Percentiles rank a stretch among this genome's conserved stretches.
Evolutionary conservation across 352 stramenopile species (phyloP).

Genomic region (Pythium sukuiense): DNA sequence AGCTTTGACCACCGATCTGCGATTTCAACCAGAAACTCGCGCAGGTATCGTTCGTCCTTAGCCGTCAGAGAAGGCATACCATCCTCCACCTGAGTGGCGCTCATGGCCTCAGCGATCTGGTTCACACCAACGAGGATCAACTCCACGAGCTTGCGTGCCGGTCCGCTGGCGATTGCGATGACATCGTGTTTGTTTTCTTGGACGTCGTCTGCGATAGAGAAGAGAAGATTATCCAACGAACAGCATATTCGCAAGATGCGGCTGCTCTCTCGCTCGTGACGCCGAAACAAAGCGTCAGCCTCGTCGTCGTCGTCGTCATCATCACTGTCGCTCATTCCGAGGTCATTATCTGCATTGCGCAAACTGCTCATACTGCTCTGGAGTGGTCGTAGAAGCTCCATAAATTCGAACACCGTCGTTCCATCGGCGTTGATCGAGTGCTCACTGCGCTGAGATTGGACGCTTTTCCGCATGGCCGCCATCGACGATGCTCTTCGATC

Average conservation of each 20-base stretch:
- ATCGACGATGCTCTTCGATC: background rate
- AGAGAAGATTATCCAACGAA: conserved; percentile 63
- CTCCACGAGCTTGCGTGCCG: conserved; percentile 43
- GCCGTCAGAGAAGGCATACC: conserved; percentile 17
- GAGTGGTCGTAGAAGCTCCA: conserved; percentile 52
- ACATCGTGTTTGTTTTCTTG: conserved; percentile 52
- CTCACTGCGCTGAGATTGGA: conserved; percentile 1
- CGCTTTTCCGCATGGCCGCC: background rate
- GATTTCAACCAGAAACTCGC: conserved; percentile 28
- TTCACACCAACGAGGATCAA: conserved; percentile 50
- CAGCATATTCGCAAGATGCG: conserved; percentile 66
- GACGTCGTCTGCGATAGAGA: conserved; percentile 43
- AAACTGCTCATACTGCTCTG: conserved; percentile 44
- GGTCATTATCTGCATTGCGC: conserved; percentile 23
- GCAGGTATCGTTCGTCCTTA: conserved; percentile 23
- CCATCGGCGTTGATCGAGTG: background rate
- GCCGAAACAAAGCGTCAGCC: conserved; percentile 22
- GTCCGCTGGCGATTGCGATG: conserved; percentile 41
- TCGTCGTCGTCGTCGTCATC: conserved; percentile 28
- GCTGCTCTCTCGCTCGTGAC: conserved; percentile 50
- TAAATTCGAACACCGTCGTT: conserved; percentile 30
- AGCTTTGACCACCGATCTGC: conserved; percentile 20
- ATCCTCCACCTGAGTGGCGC: conserved; percentile 1
- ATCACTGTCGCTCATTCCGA: conserved; percentile 31
- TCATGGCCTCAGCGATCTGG: conserved; percentile 37